Base-by-base conservation (phyloP, 23 red algal genomes). In the Gracilaria vermiculophylla region DNA sequence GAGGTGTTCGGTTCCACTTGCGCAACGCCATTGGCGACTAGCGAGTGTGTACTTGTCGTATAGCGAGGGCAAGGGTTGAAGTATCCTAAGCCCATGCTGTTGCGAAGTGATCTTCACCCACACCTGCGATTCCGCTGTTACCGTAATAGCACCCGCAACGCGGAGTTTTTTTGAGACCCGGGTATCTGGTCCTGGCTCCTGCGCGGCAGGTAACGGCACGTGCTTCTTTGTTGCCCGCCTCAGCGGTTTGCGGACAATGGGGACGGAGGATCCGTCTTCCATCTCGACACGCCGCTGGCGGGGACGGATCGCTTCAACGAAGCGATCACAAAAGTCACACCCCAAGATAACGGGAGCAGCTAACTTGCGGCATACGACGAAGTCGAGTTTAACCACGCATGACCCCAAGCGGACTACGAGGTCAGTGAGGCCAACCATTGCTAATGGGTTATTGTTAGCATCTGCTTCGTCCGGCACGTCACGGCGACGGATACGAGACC, bases 51-150 rank as follows among this genome's bases (percentile, higher is more conserved):
- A 19, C 25, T 19, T 60, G 19, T 60, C 55, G n/a, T 60, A 60
- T 19, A 60, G 55, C 16, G 55, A 60, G 5, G 55, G n/a, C 55
- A 77, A 27, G 15, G 71, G 35, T 77, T 77, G 71, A 34, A 77
- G 2, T 2, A 48, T 48, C 35, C 43, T 3, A 28, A 48, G 31
- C n/a, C 25, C 43, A 12, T 47, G 43, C 12, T 47, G 43, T 8
- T 12, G 43, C 6, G 43, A 47, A 8, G 43, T 47, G 5, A 47
- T 12, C 12, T 47, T 47, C 43, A 47, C 43, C 43, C 5, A 8
- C 43, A 47, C 12, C 12, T 47, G 43, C 6, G 43, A 47, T 12
- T 47, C 43, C 5, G 43, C 6, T 12, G 43, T 5, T 5, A 47
- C 43, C 6, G 6, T 8, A 5, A 47, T 8, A 5, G 43, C 5